Percentiles rank a stretch among this genome's conserved stretches.
These are phyloP conservation scores for Trichomonascaceae sp. DNA, from an alignment of 1,139 yeast species.

Conservation along the genomic window DNA sequence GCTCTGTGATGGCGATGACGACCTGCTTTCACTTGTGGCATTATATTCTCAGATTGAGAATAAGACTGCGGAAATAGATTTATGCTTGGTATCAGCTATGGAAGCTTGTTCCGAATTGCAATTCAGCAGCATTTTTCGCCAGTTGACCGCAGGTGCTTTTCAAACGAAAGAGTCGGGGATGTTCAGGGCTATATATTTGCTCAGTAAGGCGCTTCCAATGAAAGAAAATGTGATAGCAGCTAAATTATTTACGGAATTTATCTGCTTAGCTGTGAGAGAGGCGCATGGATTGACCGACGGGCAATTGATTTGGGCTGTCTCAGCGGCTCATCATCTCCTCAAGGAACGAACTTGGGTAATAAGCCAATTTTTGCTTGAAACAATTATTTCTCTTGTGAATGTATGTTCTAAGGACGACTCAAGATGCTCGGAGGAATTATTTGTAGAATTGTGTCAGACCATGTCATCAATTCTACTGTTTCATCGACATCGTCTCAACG, in stretches of 20 bases:
- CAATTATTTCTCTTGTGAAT: constrained; percentile 36
- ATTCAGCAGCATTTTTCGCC: not conserved
- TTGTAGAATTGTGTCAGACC: constrained; percentile 15
- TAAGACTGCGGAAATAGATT: not conserved
- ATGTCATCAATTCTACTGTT: constrained; percentile 43
- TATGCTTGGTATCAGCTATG: constrained; percentile 3
- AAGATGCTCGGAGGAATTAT: constrained; percentile 9
- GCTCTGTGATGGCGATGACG: constrained; percentile 4
- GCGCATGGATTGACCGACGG: not conserved
- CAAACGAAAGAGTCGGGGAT: not conserved
- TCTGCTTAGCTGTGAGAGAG: not conserved
- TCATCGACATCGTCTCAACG: constrained; percentile 63
- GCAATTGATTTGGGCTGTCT: constrained; percentile 7
- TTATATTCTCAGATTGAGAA: constrained; percentile 8
- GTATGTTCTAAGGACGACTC: not conserved
- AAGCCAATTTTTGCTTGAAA: constrained; percentile 64
- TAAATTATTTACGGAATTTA: not conserved
- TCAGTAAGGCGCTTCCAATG: constrained; percentile 8
- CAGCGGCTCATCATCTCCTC: constrained; percentile 37
- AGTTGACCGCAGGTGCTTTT: constrained; percentile 1
- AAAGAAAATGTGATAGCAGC: constrained; percentile 7
- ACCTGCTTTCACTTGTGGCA: constrained; percentile 12
- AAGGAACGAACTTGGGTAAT: constrained; percentile 53
- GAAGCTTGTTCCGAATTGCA: not conserved
- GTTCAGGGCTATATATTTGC: constrained; percentile 7